These are phyloP conservation scores for Podospora bellae-mahoneyi DNA, from an alignment of 495 filamentous ascomycete species.

Conservation along the genomic window DNA sequence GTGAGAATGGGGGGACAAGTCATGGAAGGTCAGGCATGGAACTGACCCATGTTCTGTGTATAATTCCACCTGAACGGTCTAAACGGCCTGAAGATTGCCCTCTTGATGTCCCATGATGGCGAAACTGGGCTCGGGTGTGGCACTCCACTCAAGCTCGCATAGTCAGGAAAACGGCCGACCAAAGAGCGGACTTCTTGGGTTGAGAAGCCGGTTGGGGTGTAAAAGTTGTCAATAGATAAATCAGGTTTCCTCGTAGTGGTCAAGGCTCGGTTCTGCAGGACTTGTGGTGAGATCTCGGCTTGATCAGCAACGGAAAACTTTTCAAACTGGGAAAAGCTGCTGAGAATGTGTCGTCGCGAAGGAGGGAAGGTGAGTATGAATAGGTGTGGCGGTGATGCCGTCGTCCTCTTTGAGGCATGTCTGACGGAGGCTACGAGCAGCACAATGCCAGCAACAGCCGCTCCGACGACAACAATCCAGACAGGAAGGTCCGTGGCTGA, in stretches of 20 bases:
- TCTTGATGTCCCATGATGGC: conserved; percentile 60
- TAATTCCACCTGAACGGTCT: conserved; percentile 85
- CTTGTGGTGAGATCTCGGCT: conserved; percentile 11
- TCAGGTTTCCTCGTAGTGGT: conserved; percentile 19
- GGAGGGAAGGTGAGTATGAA: conserved; percentile 21
- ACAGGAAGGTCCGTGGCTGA: background rate
- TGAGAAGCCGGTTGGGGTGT: conserved; percentile 49
- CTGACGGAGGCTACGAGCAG: background rate
- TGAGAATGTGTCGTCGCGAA: conserved; percentile 44
- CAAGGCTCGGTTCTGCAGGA: conserved; percentile 18
- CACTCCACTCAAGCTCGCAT: conserved; percentile 73
- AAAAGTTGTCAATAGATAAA: conserved; percentile 13
- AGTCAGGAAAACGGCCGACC: conserved; percentile 75
- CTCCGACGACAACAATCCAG: background rate
- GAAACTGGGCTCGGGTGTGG: conserved; percentile 65
- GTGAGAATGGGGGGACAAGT: conserved; percentile 2
- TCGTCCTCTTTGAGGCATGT: background rate
- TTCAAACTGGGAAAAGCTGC: conserved; percentile 15
- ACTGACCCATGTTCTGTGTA: conserved; percentile 87
- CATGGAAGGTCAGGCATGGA: conserved; percentile 23
- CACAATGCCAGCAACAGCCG: background rate
- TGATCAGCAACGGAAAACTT: conserved; percentile 10
- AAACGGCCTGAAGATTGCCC: conserved; percentile 65
- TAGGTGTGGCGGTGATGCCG: conserved; percentile 15
- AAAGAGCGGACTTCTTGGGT: conserved; percentile 67